A percentile compares a stretch with the other conserved stretches of the same genome.
These are phyloP conservation scores for Phanerochaete sordida DNA, from an alignment of 768 basidiomycete genomes.

Conservation along the genomic window DNA sequence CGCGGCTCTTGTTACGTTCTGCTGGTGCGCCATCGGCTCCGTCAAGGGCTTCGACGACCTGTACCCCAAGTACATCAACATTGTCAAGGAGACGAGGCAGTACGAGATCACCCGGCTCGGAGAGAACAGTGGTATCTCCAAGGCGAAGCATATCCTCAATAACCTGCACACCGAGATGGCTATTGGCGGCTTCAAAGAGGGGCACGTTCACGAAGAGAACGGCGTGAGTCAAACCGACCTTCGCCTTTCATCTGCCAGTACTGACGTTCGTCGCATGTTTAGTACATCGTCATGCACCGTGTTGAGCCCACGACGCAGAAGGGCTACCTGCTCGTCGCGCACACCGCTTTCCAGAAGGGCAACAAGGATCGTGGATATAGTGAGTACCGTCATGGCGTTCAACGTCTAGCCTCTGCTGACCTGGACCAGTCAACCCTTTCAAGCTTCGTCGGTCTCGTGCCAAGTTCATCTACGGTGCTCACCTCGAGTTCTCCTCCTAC, in stretches of 20 bases:
- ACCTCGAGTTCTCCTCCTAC: conserved; percentile 64
- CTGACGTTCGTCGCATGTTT: conserved; percentile 4
- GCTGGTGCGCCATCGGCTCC: conserved; percentile 82
- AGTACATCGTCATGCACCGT: conserved; percentile 94
- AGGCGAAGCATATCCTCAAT: conserved; percentile 69
- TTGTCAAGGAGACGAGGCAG: conserved; percentile 78
- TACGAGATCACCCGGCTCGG: conserved; percentile 68
- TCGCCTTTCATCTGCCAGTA: background rate
- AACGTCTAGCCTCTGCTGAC: conserved; percentile 1
- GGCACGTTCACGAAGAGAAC: conserved; percentile 95
- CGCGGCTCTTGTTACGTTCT: conserved; percentile 90
- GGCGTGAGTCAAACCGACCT: conserved; percentile 70
- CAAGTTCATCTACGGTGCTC: conserved; percentile 78
- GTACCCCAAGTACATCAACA: conserved; percentile 89
- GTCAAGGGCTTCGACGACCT: conserved; percentile 98
- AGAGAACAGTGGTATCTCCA: conserved; percentile 30
- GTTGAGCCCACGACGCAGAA: conserved; percentile 88
- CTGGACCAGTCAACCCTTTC: conserved; percentile 68
- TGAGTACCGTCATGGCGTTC: conserved; percentile 33
- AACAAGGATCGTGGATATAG: conserved; percentile 78
- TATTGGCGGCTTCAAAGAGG: conserved; percentile 81
- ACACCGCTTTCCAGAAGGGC: conserved; percentile 87
- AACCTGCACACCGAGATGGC: conserved; percentile 90
- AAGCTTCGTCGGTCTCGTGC: conserved; percentile 78
- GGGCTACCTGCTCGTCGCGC: conserved; percentile 89